Percentiles rank a stretch among this genome's conserved stretches.
Conservation (phyloP, 805 yeast genomes). For the Tetrapisispora taiwanensis region DNA sequence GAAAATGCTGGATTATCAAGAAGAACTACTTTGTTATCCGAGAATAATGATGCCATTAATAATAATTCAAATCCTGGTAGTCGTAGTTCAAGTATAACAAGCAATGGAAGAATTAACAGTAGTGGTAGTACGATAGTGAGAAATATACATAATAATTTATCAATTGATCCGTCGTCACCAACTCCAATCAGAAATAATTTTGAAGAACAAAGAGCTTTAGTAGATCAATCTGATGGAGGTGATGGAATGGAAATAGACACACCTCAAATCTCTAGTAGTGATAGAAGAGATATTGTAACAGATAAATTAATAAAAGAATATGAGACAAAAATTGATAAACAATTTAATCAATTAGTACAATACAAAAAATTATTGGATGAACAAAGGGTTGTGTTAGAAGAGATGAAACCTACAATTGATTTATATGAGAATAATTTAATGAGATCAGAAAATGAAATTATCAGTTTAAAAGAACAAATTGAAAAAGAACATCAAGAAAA, state of each 20-base stretch:
- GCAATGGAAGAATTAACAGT: constrained; percentile 10
- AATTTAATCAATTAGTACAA: constrained; percentile 14
- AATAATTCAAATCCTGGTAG: background rate
- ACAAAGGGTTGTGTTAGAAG: constrained; percentile 25
- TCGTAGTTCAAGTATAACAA: constrained; percentile 7
- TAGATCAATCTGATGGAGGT: background rate
- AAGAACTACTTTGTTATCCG: constrained; percentile 11
- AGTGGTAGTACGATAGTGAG: constrained; percentile 8
- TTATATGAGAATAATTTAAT: constrained; percentile 27
- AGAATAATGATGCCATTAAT: background rate
- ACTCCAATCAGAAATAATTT: constrained; percentile 8
- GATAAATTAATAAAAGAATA: constrained; percentile 5
- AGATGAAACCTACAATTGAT: constrained; percentile 25
- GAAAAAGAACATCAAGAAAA: constrained; percentile 19
- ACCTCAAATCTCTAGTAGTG: constrained; percentile 5
- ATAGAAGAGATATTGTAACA: constrained; percentile 2
- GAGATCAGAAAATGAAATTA: constrained; percentile 20
- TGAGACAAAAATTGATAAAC: constrained; percentile 12
- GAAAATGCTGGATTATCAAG: constrained; percentile 13
- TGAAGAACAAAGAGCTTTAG: background rate
- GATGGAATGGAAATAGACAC: constrained; percentile 13
- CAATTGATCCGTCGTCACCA: constrained; percentile 9
- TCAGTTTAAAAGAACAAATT: constrained; percentile 16
- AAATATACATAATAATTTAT: constrained; percentile 2
- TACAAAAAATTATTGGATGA: constrained; percentile 25